phyloP scores from a whole-genome alignment of 495 filamentous ascomycete species.

The Aspergillus campestris region DNA sequence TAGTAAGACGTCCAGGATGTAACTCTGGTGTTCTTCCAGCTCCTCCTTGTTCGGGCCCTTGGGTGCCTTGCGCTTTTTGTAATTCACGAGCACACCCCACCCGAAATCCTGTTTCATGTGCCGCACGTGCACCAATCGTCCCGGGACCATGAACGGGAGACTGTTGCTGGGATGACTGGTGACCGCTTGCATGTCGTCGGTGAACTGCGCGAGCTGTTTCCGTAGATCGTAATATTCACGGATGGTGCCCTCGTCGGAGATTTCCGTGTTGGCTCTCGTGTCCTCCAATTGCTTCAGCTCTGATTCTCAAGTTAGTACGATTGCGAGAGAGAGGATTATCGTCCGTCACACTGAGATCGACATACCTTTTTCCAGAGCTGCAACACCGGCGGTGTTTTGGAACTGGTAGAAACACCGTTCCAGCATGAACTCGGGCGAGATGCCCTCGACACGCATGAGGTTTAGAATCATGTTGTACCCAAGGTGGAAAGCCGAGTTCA shows the following conservation, averaged over 20 bases:
- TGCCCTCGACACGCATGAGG: slow-evolving; percentile 87
- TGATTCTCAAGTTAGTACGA: slow-evolving; percentile 22
- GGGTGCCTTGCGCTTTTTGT: slow-evolving; percentile 48
- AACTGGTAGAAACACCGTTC: slow-evolving; percentile 97
- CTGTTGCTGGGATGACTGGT: slow-evolving; percentile 85
- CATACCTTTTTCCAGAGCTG: slow-evolving; percentile 61
- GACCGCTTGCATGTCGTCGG: slow-evolving; percentile 76
- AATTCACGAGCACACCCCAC: slow-evolving; percentile 81
- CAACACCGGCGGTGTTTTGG: slow-evolving; percentile 82
- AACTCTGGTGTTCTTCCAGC: slow-evolving; percentile 60
- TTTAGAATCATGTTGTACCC: slow-evolving; percentile 99
- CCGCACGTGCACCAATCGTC: slow-evolving; percentile 76
- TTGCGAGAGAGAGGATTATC: neutral
- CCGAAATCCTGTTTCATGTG: slow-evolving; percentile 75
- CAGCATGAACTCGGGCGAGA: slow-evolving; percentile 95
- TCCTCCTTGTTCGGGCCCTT: slow-evolving; percentile 53
- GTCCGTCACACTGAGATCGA: neutral
- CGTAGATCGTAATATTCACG: slow-evolving; percentile 87
- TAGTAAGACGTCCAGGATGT: slow-evolving; percentile 74
- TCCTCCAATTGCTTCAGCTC: slow-evolving; percentile 67
- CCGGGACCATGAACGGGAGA: slow-evolving; percentile 68
- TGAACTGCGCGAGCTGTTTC: slow-evolving; percentile 71
- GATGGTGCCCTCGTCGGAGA: slow-evolving; percentile 76
- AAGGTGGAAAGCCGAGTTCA: slow-evolving; percentile 95
- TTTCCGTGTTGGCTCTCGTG: slow-evolving; percentile 60